phyloP scores from a whole-genome alignment of 2,329 filamentous ascomycete species.

The Cladosporium sp. region DNA sequence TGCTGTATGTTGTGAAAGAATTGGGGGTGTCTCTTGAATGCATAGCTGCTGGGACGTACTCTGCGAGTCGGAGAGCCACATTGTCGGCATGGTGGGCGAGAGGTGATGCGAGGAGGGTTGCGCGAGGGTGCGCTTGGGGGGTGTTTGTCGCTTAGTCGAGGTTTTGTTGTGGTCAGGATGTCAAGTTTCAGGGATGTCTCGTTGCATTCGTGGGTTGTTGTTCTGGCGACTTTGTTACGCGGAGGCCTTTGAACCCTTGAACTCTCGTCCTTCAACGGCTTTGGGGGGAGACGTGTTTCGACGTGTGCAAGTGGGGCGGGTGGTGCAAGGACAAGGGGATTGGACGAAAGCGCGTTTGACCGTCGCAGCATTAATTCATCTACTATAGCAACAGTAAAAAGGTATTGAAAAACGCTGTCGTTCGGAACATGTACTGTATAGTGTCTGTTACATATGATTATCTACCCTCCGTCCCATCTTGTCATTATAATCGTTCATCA shows the following conservation, averaged over 20 bases:
- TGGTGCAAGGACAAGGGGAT: background rate
- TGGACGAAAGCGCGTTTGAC: background rate
- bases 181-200: background rate
- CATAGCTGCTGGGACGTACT: slow-evolving; percentile 60
- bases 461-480: background rate
- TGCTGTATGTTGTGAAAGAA: background rate
- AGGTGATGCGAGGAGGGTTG: background rate
- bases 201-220: background rate
- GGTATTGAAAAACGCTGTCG: background rate
- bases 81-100: slow-evolving; percentile 69
- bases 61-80: slow-evolving; percentile 96
- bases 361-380: background rate
- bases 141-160: background rate
- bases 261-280: background rate
- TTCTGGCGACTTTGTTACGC: background rate
- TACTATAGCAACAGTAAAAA: too few relatives aligned
- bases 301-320: background rate
- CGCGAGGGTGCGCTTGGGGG: background rate
- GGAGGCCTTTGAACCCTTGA: slow-evolving; percentile 4
- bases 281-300: slow-evolving; percentile 1
- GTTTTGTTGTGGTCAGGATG: background rate
- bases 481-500: background rate
- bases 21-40: too few relatives aligned
- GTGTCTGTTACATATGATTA: slow-evolving; percentile 1
- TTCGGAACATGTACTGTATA: background rate